Conservation (phyloP, 2,329 filamentous ascomycete genomes). For the Alternaria arbusti region DNA sequence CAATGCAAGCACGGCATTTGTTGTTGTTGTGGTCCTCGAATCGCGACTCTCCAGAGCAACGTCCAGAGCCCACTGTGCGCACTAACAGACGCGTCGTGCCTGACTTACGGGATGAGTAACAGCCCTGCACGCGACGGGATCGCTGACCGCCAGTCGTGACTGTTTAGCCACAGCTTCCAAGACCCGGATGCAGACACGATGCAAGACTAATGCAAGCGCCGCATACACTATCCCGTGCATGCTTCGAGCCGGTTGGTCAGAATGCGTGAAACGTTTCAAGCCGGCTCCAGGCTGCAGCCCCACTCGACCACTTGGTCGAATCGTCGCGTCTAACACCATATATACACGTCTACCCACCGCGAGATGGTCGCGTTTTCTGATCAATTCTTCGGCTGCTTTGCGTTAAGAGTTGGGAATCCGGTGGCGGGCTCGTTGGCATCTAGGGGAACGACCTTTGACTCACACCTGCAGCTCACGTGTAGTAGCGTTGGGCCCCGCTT, state of each 20-base stretch:
- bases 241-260: conserved; percentile 29
- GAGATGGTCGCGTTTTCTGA: conserved; percentile 50
- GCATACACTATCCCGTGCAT: conserved; percentile 23
- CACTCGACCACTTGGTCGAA: conserved; percentile 36
- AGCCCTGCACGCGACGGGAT: conserved; percentile 21
- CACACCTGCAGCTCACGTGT: conserved; percentile 52
- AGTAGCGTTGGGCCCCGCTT: conserved; percentile 25
- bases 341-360: conserved; percentile 48
- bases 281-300: conserved; percentile 33
- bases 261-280: conserved; percentile 41
- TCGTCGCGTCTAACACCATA: conserved; percentile 49
- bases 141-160: conserved; percentile 35
- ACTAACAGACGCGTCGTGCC: conserved; percentile 15
- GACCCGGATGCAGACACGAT: conserved; percentile 21
- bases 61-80: background rate
- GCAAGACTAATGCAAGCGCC: conserved; percentile 40
- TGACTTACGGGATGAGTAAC: conserved; percentile 13
- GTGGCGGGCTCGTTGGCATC: conserved; percentile 19
- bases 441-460: conserved; percentile 43
- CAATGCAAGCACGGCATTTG: conserved; percentile 24
- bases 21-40: conserved; percentile 39
- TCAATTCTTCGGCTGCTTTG: conserved; percentile 41
- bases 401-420: conserved; percentile 27
- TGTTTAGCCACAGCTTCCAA: conserved; percentile 36
- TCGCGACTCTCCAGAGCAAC: conserved; percentile 35